Percentiles rank a stretch among this genome's conserved stretches.
Evolutionary conservation across 176 grass and related monocot species (phyloP).

Genomic region (Oryza meyeriana): DNA sequence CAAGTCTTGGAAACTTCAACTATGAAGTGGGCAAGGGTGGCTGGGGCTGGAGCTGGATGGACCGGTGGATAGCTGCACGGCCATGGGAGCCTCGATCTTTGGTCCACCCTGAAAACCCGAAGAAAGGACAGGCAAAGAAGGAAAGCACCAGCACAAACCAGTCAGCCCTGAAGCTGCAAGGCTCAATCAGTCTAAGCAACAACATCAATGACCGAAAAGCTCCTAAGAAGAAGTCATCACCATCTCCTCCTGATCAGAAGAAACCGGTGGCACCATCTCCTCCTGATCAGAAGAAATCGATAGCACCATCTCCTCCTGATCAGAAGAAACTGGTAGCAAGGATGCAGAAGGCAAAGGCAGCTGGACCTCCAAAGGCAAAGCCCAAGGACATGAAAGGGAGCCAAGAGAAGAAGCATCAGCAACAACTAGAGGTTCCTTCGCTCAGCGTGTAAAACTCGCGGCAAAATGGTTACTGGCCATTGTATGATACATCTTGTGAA

Average conservation of each 20-base stretch:
- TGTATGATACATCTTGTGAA: conserved; percentile 52
- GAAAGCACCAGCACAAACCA: conserved; percentile 42
- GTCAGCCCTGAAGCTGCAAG: conserved; percentile 48
- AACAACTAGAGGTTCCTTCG: conserved; percentile 14
- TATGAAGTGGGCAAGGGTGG: conserved; percentile 70
- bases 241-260: conserved; percentile 45
- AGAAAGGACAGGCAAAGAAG: conserved; percentile 50
- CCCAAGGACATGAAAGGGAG: conserved; percentile 42
- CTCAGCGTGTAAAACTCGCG: conserved; percentile 20
- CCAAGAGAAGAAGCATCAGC: conserved; percentile 37
- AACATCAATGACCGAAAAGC: conserved; percentile 38
- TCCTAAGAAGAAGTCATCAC: conserved; percentile 42
- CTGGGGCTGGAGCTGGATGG: conserved; percentile 98
- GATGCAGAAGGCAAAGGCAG: conserved; percentile 48
- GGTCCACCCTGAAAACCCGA: conserved; percentile 36
- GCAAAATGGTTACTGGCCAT: not conserved
- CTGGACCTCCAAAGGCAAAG: conserved; percentile 39
- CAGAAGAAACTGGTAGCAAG: conserved; percentile 39
- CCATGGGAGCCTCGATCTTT: conserved; percentile 84
- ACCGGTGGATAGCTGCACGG: conserved; percentile 80
- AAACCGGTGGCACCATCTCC: conserved; percentile 2
- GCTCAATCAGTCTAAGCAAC: conserved; percentile 42
- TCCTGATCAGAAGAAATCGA: conserved; percentile 43
- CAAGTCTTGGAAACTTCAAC: conserved; percentile 63
- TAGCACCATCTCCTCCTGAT: conserved; percentile 23